Conservation (phyloP, 495 filamentous ascomycete genomes). For the Sporormia fimetaria region DNA sequence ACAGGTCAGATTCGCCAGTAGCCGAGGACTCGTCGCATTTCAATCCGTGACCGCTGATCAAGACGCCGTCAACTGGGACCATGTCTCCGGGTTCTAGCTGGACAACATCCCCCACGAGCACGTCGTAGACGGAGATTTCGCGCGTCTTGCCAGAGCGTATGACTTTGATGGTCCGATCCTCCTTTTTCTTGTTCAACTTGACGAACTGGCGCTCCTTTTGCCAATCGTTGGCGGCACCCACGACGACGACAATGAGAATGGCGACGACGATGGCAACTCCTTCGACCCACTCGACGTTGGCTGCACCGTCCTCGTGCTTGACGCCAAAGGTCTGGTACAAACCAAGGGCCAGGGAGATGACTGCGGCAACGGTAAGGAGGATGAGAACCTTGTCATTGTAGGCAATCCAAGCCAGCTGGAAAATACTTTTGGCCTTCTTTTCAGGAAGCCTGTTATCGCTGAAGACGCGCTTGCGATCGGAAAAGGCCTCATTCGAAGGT, state of each 20-base stretch:
- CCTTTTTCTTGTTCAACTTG: slow-evolving; percentile 39
- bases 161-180: slow-evolving; percentile 54
- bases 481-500: slow-evolving; percentile 35
- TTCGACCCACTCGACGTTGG: slow-evolving; percentile 37
- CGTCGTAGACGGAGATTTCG: slow-evolving; percentile 68
- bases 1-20: slow-evolving; percentile 57
- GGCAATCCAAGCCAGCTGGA: slow-evolving; percentile 66
- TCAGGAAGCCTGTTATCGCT: slow-evolving; percentile 59
- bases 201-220: slow-evolving; percentile 40
- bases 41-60: slow-evolving; percentile 39
- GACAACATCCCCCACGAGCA: slow-evolving; percentile 76
- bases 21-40: slow-evolving; percentile 61
- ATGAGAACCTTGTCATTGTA: slow-evolving; percentile 78
- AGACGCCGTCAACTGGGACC: slow-evolving; percentile 39
- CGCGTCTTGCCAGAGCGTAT: slow-evolving; percentile 62
- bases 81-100: slow-evolving; percentile 81
- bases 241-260: slow-evolving; percentile 36
- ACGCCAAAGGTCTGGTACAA: slow-evolving; percentile 51
- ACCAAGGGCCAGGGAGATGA: slow-evolving; percentile 74
- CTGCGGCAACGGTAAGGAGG: slow-evolving; percentile 64
- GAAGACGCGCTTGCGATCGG: slow-evolving; percentile 58
- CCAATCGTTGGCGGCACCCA: slow-evolving; percentile 38
- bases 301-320: slow-evolving; percentile 24
- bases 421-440: slow-evolving; percentile 59
- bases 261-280: slow-evolving; percentile 41